phyloP scores from a whole-genome alignment of 2,329 filamentous ascomycete species.

The Aspergillus sp. region DNA sequence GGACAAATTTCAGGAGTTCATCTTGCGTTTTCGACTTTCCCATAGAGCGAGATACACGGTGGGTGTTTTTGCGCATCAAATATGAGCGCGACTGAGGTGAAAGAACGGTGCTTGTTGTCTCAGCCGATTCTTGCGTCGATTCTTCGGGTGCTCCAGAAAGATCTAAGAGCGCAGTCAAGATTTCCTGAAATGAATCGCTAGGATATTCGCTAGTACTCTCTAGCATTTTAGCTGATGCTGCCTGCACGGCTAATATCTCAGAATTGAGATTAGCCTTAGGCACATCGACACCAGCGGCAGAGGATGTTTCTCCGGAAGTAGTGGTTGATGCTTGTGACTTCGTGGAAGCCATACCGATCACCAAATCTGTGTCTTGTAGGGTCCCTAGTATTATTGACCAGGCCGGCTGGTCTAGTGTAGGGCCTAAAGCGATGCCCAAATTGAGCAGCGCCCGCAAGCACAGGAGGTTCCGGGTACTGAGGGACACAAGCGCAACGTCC shows the following conservation, averaged over 20 bases:
- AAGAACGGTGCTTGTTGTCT: constrained; percentile 52
- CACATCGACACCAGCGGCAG: constrained; percentile 46
- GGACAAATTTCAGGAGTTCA: constrained; percentile 55
- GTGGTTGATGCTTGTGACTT: constrained; percentile 31
- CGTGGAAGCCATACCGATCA: constrained; percentile 58
- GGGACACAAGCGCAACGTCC: constrained; percentile 53
- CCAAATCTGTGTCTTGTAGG: constrained; percentile 86
- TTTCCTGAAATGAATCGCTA: constrained; percentile 74
- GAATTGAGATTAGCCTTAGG: constrained; percentile 66
- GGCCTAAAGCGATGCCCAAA: constrained; percentile 88
- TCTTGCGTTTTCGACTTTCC: constrained; percentile 46
- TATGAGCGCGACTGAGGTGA: constrained; percentile 31
- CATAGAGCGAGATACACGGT: constrained; percentile 44
- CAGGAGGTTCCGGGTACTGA: constrained; percentile 86
- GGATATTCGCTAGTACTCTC: constrained; percentile 93
- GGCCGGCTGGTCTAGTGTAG: constrained; percentile 72
- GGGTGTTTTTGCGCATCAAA: constrained; percentile 39
- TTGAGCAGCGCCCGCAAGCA: constrained; percentile 92
- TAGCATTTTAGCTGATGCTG: constrained; percentile 79
- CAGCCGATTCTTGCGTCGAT: constrained; percentile 48
- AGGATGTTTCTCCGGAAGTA: constrained; percentile 31
- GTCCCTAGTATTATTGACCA: constrained; percentile 94
- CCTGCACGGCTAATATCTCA: constrained; percentile 86
- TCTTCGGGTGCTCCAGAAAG: constrained; percentile 56
- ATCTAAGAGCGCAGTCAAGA: constrained; percentile 73